Base-by-base conservation (phyloP, 306 rosid genomes). In the Cucurbita pepo region DNA sequence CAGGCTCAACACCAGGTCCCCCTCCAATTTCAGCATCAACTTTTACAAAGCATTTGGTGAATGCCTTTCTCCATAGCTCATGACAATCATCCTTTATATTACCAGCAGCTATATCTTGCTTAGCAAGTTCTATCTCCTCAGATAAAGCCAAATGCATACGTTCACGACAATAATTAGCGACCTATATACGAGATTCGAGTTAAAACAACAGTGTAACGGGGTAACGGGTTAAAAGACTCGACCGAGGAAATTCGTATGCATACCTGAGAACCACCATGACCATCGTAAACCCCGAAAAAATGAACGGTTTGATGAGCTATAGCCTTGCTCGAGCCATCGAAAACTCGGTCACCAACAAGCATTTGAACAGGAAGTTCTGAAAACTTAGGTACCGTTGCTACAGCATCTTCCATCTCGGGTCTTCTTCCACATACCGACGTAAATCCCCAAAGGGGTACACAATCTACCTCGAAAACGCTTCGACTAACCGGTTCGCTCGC, bases 221-320 rank as follows among this genome's bases (percentile, higher is more conserved):
- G 4, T 12, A 4, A 13, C 7, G 3, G 10, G 3, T 13, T 18
- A 44, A 10, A 65, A 44, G 56, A 45, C 38, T 21, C 13, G 59
- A 51, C 44, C 15, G 36, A 10, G 56, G 56, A 19, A 74, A 40
- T 72, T 40, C 30, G 45, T 18, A 62, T 44, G 48, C 43, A 69
- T 77, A 87, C 97, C 96, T 91, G 97, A 76, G 81, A 85, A 53
- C 97, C 97, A 67, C 97, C 97, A 80, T 91, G 97, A 59, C 97
- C 97, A 74, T 91, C 97, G 73, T 89, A 91, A 51, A 91, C 97
- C 67, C 97, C 97, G 79, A 85, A 89, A 79, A 89, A 91, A 86
- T 91, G 91, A 69, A 77, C 48, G n/a, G 82, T 85, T 81, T 87
- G 97, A 74, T 79, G 79, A 78, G 78, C 65, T 67, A 83, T 77